Conservation (phyloP, 305 asterid genomes). For the Rubia peregrina region DNA sequence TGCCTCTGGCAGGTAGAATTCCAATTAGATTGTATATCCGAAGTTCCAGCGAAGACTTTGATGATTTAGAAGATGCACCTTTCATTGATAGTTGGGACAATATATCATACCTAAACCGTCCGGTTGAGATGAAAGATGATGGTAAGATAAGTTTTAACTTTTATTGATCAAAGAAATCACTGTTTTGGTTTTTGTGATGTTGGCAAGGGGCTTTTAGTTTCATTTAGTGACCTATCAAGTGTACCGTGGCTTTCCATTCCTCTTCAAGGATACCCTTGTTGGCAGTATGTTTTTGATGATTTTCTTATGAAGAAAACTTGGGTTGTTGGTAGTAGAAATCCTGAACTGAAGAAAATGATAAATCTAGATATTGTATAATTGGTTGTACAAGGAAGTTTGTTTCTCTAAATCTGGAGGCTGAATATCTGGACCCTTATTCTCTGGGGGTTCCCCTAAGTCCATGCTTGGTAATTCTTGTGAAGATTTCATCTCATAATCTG, state of each 20-base stretch:
- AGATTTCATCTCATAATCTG: background rate
- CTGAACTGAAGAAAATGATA: background rate
- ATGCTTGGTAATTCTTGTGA: background rate
- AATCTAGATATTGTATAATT: background rate
- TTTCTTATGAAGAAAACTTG: background rate
- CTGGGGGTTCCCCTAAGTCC: background rate
- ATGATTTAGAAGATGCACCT: conserved; percentile 54
- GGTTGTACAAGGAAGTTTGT: background rate
- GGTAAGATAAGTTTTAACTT: conserved; percentile 33
- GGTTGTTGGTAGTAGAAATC: background rate
- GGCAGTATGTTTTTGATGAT: background rate
- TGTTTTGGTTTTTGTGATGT: background rate
- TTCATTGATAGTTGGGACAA: conserved; percentile 73
- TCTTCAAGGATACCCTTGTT: background rate
- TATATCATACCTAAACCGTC: conserved; percentile 67
- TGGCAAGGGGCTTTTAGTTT: background rate
- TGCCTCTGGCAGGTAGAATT: conserved; percentile 54
- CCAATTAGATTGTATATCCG: conserved; percentile 79
- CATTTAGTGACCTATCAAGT: background rate
- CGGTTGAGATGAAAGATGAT: conserved; percentile 62
- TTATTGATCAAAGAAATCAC: background rate
- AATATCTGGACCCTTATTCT: background rate
- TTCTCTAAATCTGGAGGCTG: background rate
- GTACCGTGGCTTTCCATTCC: background rate
- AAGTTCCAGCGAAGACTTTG: conserved; percentile 45